phyloP scores from a whole-genome alignment of 441 rosid genomes.

The Monsonia emarginata region DNA sequence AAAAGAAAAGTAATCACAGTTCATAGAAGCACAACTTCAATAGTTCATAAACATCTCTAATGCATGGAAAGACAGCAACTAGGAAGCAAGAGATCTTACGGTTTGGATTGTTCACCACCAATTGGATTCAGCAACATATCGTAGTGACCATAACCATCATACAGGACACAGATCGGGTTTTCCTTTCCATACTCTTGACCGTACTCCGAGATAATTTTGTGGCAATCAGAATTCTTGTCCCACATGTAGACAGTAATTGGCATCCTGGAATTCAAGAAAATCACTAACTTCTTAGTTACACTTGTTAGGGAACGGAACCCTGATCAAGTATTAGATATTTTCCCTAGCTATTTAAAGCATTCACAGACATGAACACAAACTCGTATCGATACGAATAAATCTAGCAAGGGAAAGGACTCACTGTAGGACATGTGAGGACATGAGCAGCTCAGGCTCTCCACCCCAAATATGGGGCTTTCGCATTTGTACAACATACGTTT shows the following conservation, averaged over 20 bases:
- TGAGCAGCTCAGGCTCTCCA: slow-evolving; percentile 70
- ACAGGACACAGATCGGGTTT: slow-evolving; percentile 46
- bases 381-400: background rate
- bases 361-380: background rate
- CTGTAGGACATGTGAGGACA: slow-evolving; percentile 61
- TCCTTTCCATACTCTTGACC: slow-evolving; percentile 53
- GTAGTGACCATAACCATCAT: slow-evolving; percentile 56
- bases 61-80: background rate
- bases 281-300: background rate
- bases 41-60: background rate
- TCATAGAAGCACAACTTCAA: background rate
- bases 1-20: background rate
- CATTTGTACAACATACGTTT: slow-evolving; percentile 42
- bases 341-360: background rate
- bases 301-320: background rate
- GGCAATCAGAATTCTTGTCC: slow-evolving; percentile 30
- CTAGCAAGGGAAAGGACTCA: slow-evolving; percentile 18
- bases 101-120: slow-evolving; percentile 21
- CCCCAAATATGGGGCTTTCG: slow-evolving; percentile 66
- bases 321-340: background rate
- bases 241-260: slow-evolving; percentile 52
- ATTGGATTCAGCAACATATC: slow-evolving; percentile 34
- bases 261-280: slow-evolving; percentile 25
- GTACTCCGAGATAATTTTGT: slow-evolving; percentile 48
- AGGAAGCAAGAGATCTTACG: slow-evolving; percentile 31